Evolutionary conservation across 2,329 filamentous ascomycete species (phyloP), one percentile per base, ranked within the genome.

Genomic region (Xylariaceae sp.): DNA sequence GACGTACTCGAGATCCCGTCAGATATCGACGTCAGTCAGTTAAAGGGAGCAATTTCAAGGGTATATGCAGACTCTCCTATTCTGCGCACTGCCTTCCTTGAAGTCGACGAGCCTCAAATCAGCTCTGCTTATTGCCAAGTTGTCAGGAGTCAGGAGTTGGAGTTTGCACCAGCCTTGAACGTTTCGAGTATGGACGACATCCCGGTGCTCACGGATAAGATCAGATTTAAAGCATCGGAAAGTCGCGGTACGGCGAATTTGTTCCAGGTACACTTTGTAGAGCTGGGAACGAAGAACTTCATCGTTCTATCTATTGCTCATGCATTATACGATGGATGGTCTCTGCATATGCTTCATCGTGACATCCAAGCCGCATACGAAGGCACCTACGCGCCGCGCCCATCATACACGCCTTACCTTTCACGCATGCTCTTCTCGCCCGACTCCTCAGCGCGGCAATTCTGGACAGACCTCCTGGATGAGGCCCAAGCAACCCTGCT

Each of bases 241-340:
- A 66, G 73, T 23, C 54, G 71, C 66, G 81, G 75, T 0, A 56
- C 55, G 7, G 67, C 70, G 0, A 55, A 73, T 7, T 67, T 87
- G 2, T 72, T 87, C 5, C 82, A 84, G 56, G 67, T 87, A 0
- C 73, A 71, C 0, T 73, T 83, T 55, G 73, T 73, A 2, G 67
- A 61, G 4, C 69, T 72, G 1, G 73, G 62, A 2, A 65, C 60
- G 11, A 68, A 66, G 42, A 67, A 61, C 34, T 83, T 80, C 57
- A 63, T 87, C 1, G 68, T 87, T 3, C 71, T 97, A 1, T 92
- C 90, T 0, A 85, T 96, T 45, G 82, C 92, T 0, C 92, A 97
- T 73, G 90, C 92, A 1, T 78, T 96, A 17, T 97, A 97, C 65
- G 92, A 97, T 69, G 92, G 92, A 0, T 92, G 87, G 83, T 96